Conservation (phyloP, 352 stramenopile genomes). For the Globisporangium paddicum region DNA sequence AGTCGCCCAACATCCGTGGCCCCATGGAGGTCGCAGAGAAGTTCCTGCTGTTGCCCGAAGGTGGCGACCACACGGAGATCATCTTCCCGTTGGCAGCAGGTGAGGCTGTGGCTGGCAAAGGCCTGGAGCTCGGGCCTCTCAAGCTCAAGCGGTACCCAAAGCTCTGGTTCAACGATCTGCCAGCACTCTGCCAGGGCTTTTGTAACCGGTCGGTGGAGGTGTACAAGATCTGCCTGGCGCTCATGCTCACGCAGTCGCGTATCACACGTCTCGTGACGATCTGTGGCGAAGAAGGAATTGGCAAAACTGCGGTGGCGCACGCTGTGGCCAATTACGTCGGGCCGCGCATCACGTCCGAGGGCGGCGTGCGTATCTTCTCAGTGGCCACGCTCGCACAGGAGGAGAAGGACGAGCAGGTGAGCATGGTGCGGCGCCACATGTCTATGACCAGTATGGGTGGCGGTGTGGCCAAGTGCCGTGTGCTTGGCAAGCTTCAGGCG, state of each 20-base stretch:
- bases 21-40: conserved; percentile 67
- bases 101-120: conserved; percentile 22
- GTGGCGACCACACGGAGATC: conserved; percentile 73
- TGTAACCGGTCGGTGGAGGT: conserved; percentile 74
- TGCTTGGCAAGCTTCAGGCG: conserved; percentile 46
- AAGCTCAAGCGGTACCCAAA: conserved; percentile 63
- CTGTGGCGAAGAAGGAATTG: conserved; percentile 67
- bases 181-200: conserved; percentile 75
- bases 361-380: conserved; percentile 66
- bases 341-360: conserved; percentile 65
- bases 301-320: conserved; percentile 71
- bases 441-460: conserved; percentile 23
- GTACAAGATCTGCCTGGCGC: conserved; percentile 77
- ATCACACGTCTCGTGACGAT: conserved; percentile 77
- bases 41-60: conserved; percentile 71
- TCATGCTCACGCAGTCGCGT: conserved; percentile 72
- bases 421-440: conserved; percentile 39
- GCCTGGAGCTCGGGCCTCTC: conserved; percentile 41
- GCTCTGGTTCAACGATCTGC: conserved; percentile 76
- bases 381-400: conserved; percentile 53
- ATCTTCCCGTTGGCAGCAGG: conserved; percentile 71
- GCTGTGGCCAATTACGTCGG: conserved; percentile 75
- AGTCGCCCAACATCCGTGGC: conserved; percentile 73
- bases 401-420: conserved; percentile 50
- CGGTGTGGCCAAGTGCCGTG: conserved; percentile 21